A percentile compares a stretch with the other conserved stretches of the same genome.
phyloP scores from a whole-genome alignment of 768 basidiomycete genomes.

The Xerocomellus dryophilus region DNA sequence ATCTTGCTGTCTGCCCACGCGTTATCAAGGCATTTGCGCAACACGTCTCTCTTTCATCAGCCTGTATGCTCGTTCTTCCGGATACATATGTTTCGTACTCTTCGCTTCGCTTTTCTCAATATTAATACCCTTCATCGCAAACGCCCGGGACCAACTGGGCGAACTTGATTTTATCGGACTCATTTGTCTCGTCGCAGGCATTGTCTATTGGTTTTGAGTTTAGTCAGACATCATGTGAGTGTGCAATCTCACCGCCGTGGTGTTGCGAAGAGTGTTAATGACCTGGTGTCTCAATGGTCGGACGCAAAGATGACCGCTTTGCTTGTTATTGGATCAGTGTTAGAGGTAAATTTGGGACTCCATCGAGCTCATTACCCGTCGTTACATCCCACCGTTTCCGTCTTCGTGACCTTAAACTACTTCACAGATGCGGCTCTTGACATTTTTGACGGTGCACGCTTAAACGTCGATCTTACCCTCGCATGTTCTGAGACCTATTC shows the following conservation, averaged over 20 bases:
- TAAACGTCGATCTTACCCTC: too few species aligned
- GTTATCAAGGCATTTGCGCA: constrained; percentile 54
- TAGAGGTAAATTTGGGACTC: too few species aligned
- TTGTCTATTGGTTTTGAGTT: constrained; percentile 70
- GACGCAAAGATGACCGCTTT: constrained; percentile 57
- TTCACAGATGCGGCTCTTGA: too few species aligned
- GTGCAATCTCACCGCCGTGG: neutral
- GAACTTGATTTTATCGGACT: constrained; percentile 76
- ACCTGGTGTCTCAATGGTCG: constrained; percentile 43
- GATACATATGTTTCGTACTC: neutral
- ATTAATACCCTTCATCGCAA: constrained; percentile 73
- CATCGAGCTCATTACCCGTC: constrained; percentile 49
- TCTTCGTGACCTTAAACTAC: too few species aligned
- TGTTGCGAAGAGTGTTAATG: neutral
- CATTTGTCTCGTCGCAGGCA: constrained; percentile 55
- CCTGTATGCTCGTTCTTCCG: constrained; percentile 40
- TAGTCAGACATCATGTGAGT: constrained; percentile 64
- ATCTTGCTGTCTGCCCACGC: constrained; percentile 1
- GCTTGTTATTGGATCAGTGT: constrained; percentile 54
- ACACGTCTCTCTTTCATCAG: constrained; percentile 76
- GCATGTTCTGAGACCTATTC: too few species aligned
- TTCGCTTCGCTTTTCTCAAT: constrained; percentile 73
- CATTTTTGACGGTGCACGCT: too few species aligned
- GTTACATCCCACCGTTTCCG: too few species aligned
- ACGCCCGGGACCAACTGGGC: constrained; percentile 48